Percentiles rank a stretch among this genome's conserved stretches.
phyloP scores from a whole-genome alignment of 1,284 basidiomycete species.

The Rhizopogon parksii region DNA sequence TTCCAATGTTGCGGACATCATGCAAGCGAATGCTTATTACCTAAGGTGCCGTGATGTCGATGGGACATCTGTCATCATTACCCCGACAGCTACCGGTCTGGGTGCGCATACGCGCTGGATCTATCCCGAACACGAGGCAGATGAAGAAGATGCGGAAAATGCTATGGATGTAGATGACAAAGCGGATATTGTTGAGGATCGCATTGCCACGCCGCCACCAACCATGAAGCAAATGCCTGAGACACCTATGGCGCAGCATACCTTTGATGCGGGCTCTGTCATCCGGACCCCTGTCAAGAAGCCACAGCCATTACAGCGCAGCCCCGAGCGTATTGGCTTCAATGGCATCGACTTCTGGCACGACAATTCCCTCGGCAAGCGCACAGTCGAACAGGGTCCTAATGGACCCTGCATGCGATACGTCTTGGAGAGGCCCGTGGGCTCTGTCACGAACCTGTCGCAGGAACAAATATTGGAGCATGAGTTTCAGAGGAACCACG shows the following conservation, averaged over 20 bases:
- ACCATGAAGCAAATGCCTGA: constrained; percentile 11
- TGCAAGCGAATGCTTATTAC: not conserved
- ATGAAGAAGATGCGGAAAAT: constrained; percentile 2
- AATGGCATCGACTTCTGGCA: constrained; percentile 21
- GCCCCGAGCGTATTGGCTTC: constrained; percentile 23
- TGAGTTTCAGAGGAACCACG: constrained; percentile 13
- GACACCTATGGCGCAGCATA: constrained; percentile 19
- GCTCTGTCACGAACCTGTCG: constrained; percentile 17
- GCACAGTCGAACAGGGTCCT: not conserved
- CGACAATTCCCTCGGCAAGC: not conserved
- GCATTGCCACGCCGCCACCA: constrained; percentile 12
- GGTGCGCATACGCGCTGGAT: constrained; percentile 9
- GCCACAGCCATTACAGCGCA: constrained; percentile 21
- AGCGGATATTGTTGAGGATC: constrained; percentile 4
- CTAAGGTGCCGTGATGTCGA: constrained; percentile 10
- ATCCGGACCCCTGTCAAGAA: constrained; percentile 25
- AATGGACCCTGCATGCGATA: not conserved
- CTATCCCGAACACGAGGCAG: constrained; percentile 4
- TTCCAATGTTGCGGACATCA: not conserved
- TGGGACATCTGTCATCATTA: constrained; percentile 6
- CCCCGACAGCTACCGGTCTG: constrained; percentile 8
- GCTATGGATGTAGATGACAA: constrained; percentile 14
- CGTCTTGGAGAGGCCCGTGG: constrained; percentile 9
- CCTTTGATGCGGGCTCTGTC: constrained; percentile 26
- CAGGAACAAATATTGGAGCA: constrained; percentile 18